Evolutionary conservation across 306 rosid genomes (phyloP).

Genomic region (Glycine tomentella): DNA sequence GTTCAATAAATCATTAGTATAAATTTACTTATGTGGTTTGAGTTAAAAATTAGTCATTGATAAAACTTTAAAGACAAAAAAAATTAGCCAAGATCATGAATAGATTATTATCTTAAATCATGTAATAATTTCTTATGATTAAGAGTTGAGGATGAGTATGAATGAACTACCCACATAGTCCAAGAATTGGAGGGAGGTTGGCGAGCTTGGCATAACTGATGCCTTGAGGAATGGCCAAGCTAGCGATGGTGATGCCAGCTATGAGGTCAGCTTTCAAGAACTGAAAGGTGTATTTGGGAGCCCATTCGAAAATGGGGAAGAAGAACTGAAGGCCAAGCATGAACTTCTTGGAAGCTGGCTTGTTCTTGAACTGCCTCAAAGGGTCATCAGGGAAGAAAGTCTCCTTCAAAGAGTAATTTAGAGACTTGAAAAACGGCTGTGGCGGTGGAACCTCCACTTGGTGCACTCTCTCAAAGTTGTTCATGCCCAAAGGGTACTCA

Average conservation of each 20-base stretch:
- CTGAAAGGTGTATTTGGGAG: constrained; percentile 60
- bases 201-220: constrained; percentile 97
- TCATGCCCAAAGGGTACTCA: constrained; percentile 48
- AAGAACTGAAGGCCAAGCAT: constrained; percentile 71
- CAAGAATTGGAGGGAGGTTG: constrained; percentile 91
- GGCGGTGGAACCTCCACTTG: constrained; percentile 72
- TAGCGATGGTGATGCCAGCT: constrained; percentile 95
- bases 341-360: constrained; percentile 51
- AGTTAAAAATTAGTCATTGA: too few species aligned
- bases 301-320: constrained; percentile 86
- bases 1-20: too few species aligned
- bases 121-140: too few species aligned
- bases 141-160: neutral
- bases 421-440: constrained; percentile 68
- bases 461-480: constrained; percentile 26
- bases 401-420: constrained; percentile 68
- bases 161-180: constrained; percentile 62
- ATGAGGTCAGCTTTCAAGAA: constrained; percentile 78
- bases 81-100: too few species aligned
- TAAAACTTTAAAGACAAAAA: too few species aligned
- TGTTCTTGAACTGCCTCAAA: constrained; percentile 73
- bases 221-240: constrained; percentile 97
- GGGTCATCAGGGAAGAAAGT: constrained; percentile 96
- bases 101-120: too few species aligned
- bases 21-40: too few species aligned